Conservation (phyloP, 2,329 filamentous ascomycete genomes). For the Elsinoe australis region DNA sequence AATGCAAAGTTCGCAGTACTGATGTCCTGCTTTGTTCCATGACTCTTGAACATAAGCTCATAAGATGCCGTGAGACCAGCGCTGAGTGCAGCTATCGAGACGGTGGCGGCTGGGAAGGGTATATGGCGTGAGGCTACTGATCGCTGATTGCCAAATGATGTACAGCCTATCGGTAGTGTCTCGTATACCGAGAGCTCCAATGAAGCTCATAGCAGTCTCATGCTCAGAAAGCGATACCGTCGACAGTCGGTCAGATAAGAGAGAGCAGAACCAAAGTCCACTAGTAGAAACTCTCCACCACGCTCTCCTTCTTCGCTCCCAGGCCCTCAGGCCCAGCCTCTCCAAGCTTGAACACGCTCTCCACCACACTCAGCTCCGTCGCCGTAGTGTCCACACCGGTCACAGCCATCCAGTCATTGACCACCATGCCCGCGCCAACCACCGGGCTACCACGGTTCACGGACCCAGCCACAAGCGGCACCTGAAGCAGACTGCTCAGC, state of each 20-base stretch:
- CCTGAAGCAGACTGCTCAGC: slow-evolving; percentile 83
- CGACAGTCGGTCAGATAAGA: not conserved
- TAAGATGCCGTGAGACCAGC: too few relatives aligned
- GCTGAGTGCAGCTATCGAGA: too few relatives aligned
- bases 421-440: slow-evolving; percentile 93
- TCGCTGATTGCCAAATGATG: too few relatives aligned
- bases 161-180: too few relatives aligned
- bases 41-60: too few relatives aligned
- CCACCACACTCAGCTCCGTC: slow-evolving; percentile 93
- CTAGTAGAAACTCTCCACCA: slow-evolving; percentile 99
- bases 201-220: too few relatives aligned
- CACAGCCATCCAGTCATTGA: slow-evolving; percentile 95
- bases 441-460: slow-evolving; percentile 91
- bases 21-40: not conserved
- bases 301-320: slow-evolving; percentile 85
- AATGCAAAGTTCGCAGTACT: slow-evolving; percentile 2
- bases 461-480: slow-evolving; percentile 87
- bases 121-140: too few relatives aligned
- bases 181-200: too few relatives aligned
- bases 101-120: too few relatives aligned
- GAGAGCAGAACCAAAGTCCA: slow-evolving; percentile 16
- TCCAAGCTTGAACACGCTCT: slow-evolving; percentile 89
- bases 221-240: not conserved
- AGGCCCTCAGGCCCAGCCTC: slow-evolving; percentile 56
- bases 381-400: slow-evolving; percentile 82